Evolutionary conservation across 1,139 yeast genomes (phyloP), one percentile per base, ranked within the genome.

Genomic region (Schizosaccharomyces versatilis): DNA sequence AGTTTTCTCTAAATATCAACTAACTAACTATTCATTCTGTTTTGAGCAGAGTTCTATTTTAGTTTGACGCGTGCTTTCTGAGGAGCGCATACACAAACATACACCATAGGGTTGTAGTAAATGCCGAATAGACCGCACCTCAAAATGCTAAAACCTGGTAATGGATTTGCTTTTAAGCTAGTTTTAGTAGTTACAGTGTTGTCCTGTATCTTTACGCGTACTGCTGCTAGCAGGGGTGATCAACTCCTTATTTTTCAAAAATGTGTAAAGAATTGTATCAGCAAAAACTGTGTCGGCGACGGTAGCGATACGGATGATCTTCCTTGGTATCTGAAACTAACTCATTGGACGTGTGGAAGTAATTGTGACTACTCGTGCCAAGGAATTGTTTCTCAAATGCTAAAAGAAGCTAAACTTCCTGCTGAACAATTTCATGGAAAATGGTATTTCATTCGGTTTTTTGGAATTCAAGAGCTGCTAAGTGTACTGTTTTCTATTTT

Each of bases 331-430:
- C 68, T 82, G 54, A 66, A 68, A 49, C 58, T 76, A 2, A 64
- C 86, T 14, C 71, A 73, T 2, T 90, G 98, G 98, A 76, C 78
- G 57, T 88, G 97, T 65, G 68, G 69, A 8, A 76, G 80, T 52
- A 81, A 90, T 64, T 90, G 98, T 67, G 97, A 90, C 67, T 90
- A 90, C 67, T 81, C 78, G 61, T 90, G 98, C 65, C 97, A 90
- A 66, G 77, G 84, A 57, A 66, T 76, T 14, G 71, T 88, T 51
- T 86, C 95, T 0, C 62, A 63, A 1, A 69, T 73, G 52, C 71
- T 95, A 24, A 69, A 71, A 17, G 60, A 59, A 0, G 61, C 68
- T 2, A 71, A 72, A 7, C 73, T 75, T 55, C 79, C 77, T 56
- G 69, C 84, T 1, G 74, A 74, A 53, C 98, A 90, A 65, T 90